Evolutionary conservation across 345 rosid species (phyloP).

Genomic region (Heritiera littoralis): DNA sequence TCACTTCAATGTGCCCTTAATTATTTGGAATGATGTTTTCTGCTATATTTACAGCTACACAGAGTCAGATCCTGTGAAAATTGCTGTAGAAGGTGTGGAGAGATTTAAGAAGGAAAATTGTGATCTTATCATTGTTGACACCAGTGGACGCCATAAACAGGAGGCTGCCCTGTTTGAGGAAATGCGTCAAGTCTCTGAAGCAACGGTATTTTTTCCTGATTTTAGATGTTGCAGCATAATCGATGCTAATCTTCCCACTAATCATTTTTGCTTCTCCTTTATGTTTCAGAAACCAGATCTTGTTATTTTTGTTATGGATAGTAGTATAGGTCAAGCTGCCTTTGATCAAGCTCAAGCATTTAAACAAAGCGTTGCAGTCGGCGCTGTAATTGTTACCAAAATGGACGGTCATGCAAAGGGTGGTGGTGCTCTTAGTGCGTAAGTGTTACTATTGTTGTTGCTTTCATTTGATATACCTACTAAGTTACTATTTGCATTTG

Average conservation of each 20-base stretch:
- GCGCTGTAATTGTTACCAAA: constrained; percentile 92
- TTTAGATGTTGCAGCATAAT: neutral
- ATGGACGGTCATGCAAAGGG: constrained; percentile 99
- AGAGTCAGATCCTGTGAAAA: constrained; percentile 94
- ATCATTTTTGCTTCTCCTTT: neutral
- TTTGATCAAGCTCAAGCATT: constrained; percentile 94
- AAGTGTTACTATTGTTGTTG: constrained; percentile 35
- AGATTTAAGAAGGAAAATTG: constrained; percentile 86
- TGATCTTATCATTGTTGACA: constrained; percentile 91
- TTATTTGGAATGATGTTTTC: constrained; percentile 5
- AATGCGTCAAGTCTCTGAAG: constrained; percentile 98
- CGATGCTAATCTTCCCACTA: neutral
- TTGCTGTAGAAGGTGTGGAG: constrained; percentile 94
- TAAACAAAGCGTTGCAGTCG: constrained; percentile 86
- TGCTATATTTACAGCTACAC: constrained; percentile 57
- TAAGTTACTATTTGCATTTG: neutral
- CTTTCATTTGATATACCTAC: neutral
- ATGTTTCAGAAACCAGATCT: constrained; percentile 86
- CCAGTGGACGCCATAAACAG: constrained; percentile 97
- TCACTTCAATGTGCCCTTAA: neutral
- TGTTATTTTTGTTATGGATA: constrained; percentile 91
- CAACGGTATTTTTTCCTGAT: constrained; percentile 53
- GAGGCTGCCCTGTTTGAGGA: constrained; percentile 97
- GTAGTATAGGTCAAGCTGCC: constrained; percentile 97
- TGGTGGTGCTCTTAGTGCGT: constrained; percentile 98